Evolutionary conservation across 176 grass and related monocot genomes (phyloP).

Genomic region (Tuctoria greenei): DNA sequence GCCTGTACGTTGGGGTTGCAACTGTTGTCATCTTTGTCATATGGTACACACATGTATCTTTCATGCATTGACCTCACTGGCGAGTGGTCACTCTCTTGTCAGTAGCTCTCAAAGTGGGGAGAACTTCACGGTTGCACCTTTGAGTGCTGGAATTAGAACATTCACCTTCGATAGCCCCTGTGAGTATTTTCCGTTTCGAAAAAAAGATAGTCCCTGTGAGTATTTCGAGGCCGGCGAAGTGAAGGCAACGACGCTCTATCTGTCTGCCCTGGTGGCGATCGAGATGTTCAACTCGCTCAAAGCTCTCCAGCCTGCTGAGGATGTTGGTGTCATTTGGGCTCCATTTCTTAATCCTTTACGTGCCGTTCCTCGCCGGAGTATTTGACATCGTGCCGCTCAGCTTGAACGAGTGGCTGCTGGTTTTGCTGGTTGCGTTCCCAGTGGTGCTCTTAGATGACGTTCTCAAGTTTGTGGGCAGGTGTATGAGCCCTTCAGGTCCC

Average conservation of each 20-base stretch:
- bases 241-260: too few species aligned
- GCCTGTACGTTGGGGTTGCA: too few species aligned
- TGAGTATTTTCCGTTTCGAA: too few species aligned
- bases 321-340: too few species aligned
- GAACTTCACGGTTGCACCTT: conserved; percentile 72
- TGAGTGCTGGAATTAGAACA: conserved; percentile 63
- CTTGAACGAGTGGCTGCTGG: conserved; percentile 88
- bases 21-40: conserved; percentile 93
- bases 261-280: too few species aligned
- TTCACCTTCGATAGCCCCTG: conserved; percentile 61
- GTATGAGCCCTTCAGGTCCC: conserved; percentile 38
- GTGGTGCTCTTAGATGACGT: conserved; percentile 86
- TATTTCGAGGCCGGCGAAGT: too few species aligned
- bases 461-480: conserved; percentile 82
- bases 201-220: too few species aligned
- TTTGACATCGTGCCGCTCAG: conserved; percentile 91
- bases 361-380: conserved; percentile 72
- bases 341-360: conserved; percentile 91
- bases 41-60: conserved; percentile 93
- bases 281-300: too few species aligned
- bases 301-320: too few species aligned
- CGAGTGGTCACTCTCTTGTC: conserved; percentile 89
- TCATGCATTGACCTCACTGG: conserved; percentile 87
- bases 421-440: conserved; percentile 68
- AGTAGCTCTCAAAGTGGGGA: conserved; percentile 94